Evolutionary conservation across 495 filamentous ascomycete species (phyloP).

Genomic region (Aspergillus taichungensis): DNA sequence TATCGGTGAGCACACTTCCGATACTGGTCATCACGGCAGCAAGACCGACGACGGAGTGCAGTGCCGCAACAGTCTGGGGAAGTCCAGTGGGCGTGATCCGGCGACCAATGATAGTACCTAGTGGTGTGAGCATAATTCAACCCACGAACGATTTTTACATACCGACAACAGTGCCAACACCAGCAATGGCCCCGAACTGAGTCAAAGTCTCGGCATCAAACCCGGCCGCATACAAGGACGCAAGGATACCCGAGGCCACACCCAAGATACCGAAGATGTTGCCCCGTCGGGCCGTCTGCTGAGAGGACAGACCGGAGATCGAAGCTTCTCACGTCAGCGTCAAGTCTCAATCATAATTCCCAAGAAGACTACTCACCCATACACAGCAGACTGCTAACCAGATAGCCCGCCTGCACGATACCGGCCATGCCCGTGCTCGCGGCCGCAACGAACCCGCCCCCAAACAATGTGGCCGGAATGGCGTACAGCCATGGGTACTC

Average conservation of each 20-base stretch:
- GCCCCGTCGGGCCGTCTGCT: constrained; percentile 67
- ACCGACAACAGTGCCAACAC: constrained; percentile 51
- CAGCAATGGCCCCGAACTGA: constrained; percentile 65
- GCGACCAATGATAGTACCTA: constrained; percentile 63
- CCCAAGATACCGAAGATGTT: constrained; percentile 76
- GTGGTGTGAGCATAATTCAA: neutral
- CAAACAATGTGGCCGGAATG: constrained; percentile 62
- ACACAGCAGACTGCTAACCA: constrained; percentile 69
- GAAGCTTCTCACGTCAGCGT: constrained; percentile 29
- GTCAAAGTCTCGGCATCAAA: constrained; percentile 62
- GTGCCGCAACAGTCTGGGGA: constrained; percentile 70
- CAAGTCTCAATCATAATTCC: neutral
- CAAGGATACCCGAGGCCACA: constrained; percentile 66
- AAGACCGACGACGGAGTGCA: constrained; percentile 76
- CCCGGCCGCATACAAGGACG: constrained; percentile 68
- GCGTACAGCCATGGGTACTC: constrained; percentile 81
- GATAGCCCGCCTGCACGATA: constrained; percentile 71
- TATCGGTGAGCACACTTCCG: constrained; percentile 65
- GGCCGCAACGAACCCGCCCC: constrained; percentile 66
- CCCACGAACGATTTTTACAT: neutral
- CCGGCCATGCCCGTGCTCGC: constrained; percentile 70
- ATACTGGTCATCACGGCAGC: constrained; percentile 76
- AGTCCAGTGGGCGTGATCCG: constrained; percentile 73
- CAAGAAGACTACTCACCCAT: constrained; percentile 33
- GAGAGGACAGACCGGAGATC: constrained; percentile 62